Evolutionary conservation across 2,329 filamentous ascomycete species (phyloP), one percentile per base, ranked within the genome.

Genomic region (Verticillium longisporum): DNA sequence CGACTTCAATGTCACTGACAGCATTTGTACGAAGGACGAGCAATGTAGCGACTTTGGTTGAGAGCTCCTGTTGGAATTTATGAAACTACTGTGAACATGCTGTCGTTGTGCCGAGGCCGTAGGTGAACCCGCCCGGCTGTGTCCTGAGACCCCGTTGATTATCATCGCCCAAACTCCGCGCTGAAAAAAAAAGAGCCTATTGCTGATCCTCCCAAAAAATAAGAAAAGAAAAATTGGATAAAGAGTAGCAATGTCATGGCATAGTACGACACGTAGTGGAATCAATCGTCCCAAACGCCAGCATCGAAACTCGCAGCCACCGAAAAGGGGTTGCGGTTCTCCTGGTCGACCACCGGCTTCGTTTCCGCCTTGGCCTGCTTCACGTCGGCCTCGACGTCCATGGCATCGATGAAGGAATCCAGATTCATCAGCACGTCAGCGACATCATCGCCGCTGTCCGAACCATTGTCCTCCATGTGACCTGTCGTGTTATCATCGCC

Each of bases 401-500:
- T 74, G 15, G 68, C 68, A 50, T 76, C 74, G 7, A 81, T 65
- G 60, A 80, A 81, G 18, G 80, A 75, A 58, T 74, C 75, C 6
- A 82, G 67, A 62, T 82, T 78, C 21, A 75, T 72, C 61, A 82
- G 69, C 1, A 82, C 78, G 4, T 72, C 77, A n/a, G 72, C 76
- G 41, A 78, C 78, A 60, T 79, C 77, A 62, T 82, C 79, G 1
- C 72, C 2, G 61, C 65, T 38, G n/a, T 50, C 45, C 18, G 45
- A 50, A 18, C 45, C 45, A 18, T 70, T 65, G 45, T 67, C 62
- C 14, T 66, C 63, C 41, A 26, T 7, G 18, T 9, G 18, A 26
- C 58, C 58, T 14, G 37, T 50, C n/a, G 13, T 55, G 15, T 57
- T 34, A 6, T 60, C 38, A 18, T 56, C 55, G n/a, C 60, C 62